phyloP scores from a whole-genome alignment of 768 basidiomycete genomes.

The Pleurotus platypus region DNA sequence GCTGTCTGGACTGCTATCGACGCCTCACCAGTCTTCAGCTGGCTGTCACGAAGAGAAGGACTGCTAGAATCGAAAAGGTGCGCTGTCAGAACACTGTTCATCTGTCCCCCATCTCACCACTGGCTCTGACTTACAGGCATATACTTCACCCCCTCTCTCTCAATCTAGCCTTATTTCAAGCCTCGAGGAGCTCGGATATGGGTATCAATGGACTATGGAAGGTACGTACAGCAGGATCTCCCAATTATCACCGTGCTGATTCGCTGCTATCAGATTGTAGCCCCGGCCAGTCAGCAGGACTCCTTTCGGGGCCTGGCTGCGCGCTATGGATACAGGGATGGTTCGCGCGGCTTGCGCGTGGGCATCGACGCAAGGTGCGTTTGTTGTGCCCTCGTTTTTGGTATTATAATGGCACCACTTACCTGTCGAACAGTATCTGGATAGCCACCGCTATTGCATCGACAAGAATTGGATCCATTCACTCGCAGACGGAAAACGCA shows the following conservation, averaged over 20 bases:
- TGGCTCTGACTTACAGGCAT: too few relatives aligned
- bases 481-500: conserved; percentile 29
- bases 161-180: not conserved
- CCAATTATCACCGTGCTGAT: not conserved
- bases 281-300: conserved; percentile 25
- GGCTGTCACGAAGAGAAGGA: not conserved
- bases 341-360: conserved; percentile 26
- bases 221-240: not conserved
- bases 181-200: conserved; percentile 3
- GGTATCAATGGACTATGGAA: conserved; percentile 13
- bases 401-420: too few relatives aligned
- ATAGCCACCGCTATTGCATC: too few relatives aligned
- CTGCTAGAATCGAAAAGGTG: not conserved
- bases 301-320: conserved; percentile 30
- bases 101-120: not conserved
- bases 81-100: not conserved
- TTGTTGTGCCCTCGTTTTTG: too few relatives aligned
- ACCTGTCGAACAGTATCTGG: too few relatives aligned
- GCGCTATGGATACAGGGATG: conserved; percentile 26
- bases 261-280: conserved; percentile 23
- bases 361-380: conserved; percentile 34
- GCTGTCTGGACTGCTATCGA: too few relatives aligned
- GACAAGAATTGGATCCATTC: not conserved
- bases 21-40: not conserved
- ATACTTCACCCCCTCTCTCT: not conserved